Base-by-base conservation (phyloP, 2,329 filamentous ascomycete species). In the Lomentospora prolificans region DNA sequence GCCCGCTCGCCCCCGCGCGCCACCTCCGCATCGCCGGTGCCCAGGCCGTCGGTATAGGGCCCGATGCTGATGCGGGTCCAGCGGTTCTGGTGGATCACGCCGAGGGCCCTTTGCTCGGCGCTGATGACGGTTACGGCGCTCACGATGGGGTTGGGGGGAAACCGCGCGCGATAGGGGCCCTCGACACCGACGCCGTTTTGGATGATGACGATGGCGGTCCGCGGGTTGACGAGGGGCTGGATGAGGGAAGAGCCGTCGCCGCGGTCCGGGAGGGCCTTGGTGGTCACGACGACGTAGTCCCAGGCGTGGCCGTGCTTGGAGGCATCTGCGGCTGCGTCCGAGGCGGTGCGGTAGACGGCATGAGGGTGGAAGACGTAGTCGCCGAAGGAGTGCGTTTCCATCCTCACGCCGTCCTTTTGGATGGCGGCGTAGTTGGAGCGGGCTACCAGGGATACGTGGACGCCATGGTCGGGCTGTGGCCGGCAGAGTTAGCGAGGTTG, bases 151-250 rank as follows among this genome's bases (percentile, higher is more conserved):
- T 77, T 79, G 2, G 64, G 50, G 0, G 84, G 81, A 62, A 88
- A 89, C 4, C 84, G 76, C 53, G 71, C 70, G 28, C 75, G 70
- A 68, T 87, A 88, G 4, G 84, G 83, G 10, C 76, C 77, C 65
- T 88, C 85, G 17, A 87, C 82, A n/a, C 84, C 84, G 17, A 87
- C 74, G 22, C 85, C 85, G 64, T 87, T 87, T 67, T 87, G 85
- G 60, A 87, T 84, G 53, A 87, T 73, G 12, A 87, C 81, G 59
- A 88, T 80, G 50, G 76, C 77, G 1, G 82, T 80, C 33, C 66
- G 64, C 2, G 74, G 66, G 0, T 72, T 69, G 14, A 88, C 78
- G 3, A 87, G 71, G 1, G 82, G 81, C 39, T 80, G 77, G 51
- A 87, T 76, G 55, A 83, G 75, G 24, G 71, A 74, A 2, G 82